These are phyloP conservation scores for Rosa hybrid DNA, from an alignment of 331 rosid species.

Conservation along the genomic window DNA sequence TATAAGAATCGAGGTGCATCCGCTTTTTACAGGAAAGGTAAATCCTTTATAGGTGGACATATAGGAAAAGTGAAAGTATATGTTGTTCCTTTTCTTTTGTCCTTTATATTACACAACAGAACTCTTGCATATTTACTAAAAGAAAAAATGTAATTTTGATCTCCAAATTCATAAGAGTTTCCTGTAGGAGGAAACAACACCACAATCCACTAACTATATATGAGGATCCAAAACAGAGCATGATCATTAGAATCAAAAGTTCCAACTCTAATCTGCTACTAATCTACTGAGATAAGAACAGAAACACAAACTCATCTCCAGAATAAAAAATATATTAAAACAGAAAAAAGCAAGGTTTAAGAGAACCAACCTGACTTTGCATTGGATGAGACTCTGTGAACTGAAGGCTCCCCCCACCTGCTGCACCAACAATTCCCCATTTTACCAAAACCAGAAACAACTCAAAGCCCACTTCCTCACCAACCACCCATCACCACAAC, in stretches of 20 bases:
- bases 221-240: conserved; percentile 11
- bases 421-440: conserved; percentile 94
- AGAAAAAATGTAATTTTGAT: conserved; percentile 2
- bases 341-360: conserved; percentile 1
- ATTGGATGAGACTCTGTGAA: conserved; percentile 82
- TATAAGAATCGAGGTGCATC: conserved; percentile 37
- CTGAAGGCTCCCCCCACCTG: conserved; percentile 55
- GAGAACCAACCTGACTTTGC: conserved; percentile 76
- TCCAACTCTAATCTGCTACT: conserved; percentile 12
- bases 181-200: neutral
- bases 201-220: neutral
- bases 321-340: neutral
- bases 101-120: neutral
- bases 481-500: conserved; percentile 46
- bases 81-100: conserved; percentile 8
- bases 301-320: conserved; percentile 16
- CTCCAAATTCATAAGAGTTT: conserved; percentile 10
- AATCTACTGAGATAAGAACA: conserved; percentile 10
- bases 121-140: neutral
- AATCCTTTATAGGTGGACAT: conserved; percentile 36
- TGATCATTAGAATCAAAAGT: conserved; percentile 12
- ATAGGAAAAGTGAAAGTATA: conserved; percentile 19
- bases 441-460: conserved; percentile 32
- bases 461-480: conserved; percentile 34
- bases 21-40: conserved; percentile 33